These are phyloP conservation scores for Camelina neglecta DNA, from an alignment of 345 rosid genomes.

Conservation along the genomic window DNA sequence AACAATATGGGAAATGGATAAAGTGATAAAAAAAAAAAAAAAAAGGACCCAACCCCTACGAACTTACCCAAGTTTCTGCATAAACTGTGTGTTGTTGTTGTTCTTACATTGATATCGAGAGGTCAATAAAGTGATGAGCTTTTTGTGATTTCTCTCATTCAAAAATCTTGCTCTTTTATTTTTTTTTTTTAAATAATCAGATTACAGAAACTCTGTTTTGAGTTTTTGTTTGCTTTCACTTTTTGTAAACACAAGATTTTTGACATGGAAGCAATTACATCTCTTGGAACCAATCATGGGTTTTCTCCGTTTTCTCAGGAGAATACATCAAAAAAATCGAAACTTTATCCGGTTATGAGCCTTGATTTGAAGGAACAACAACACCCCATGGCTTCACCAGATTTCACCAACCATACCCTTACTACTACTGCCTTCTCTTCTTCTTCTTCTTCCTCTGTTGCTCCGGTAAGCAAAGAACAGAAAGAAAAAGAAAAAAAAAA, in stretches of 20 bases:
- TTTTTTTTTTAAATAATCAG: too few species aligned
- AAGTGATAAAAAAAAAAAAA: neutral
- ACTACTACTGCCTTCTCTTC: constrained; percentile 36
- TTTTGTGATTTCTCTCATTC: constrained; percentile 9
- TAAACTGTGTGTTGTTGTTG: constrained; percentile 8
- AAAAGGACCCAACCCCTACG: constrained; percentile 34
- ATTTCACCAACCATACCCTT: constrained; percentile 42
- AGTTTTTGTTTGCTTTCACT: neutral
- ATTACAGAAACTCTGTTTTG: too few species aligned
- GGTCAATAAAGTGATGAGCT: constrained; percentile 30
- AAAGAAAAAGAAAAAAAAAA: neutral
- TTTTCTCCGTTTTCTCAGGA: constrained; percentile 35
- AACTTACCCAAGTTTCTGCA: constrained; percentile 36
- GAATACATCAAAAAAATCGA: constrained; percentile 39
- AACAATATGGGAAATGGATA: constrained; percentile 35
- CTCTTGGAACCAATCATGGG: constrained; percentile 39
- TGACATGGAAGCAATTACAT: constrained; percentile 34
- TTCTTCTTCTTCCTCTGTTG: constrained; percentile 32
- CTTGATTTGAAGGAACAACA: constrained; percentile 47
- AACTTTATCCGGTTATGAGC: constrained; percentile 41
- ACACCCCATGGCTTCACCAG: constrained; percentile 21
- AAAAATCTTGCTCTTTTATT: neutral
- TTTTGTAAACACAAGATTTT: neutral
- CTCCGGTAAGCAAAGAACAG: constrained; percentile 46
- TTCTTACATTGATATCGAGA: constrained; percentile 25